Evolutionary conservation across 2,329 filamentous ascomycete species (phyloP).

Genomic region (Sodiomyces alkalinus): DNA sequence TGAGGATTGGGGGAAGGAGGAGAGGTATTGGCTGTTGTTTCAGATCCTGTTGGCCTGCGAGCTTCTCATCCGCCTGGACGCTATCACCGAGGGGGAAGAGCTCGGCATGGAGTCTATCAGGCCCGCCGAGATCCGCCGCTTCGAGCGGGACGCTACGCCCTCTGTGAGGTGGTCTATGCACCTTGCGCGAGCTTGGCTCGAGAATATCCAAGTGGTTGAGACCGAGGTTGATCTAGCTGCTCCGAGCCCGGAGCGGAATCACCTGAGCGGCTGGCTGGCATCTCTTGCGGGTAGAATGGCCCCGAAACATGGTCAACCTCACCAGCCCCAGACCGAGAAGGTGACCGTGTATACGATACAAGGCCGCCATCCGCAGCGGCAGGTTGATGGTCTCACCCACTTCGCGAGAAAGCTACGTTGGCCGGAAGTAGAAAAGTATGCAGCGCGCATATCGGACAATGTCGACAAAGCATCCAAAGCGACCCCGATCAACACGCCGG

Average conservation of each 20-base stretch:
- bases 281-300: conserved; percentile 40
- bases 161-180: conserved; percentile 54
- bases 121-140: conserved; percentile 41
- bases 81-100: conserved; percentile 45
- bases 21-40: conserved; percentile 52
- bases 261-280: conserved; percentile 36
- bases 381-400: conserved; percentile 45
- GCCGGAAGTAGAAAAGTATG: conserved; percentile 42
- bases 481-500: conserved; percentile 23
- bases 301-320: conserved; percentile 22
- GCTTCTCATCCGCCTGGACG: conserved; percentile 48
- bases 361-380: conserved; percentile 40
- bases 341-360: conserved; percentile 31
- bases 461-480: conserved; percentile 25
- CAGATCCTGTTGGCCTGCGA: conserved; percentile 52
- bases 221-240: conserved; percentile 9
- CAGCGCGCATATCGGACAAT: conserved; percentile 31
- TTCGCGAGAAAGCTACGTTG: conserved; percentile 48
- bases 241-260: conserved; percentile 9
- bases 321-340: conserved; percentile 13
- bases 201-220: conserved; percentile 45
- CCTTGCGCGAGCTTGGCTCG: conserved; percentile 50
- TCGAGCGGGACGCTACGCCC: conserved; percentile 44
- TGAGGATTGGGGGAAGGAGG: conserved; percentile 37
- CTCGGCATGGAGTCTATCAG: conserved; percentile 33